phyloP scores from a whole-genome alignment of 2,329 filamentous ascomycete genomes.

The Penicillium thymicola region DNA sequence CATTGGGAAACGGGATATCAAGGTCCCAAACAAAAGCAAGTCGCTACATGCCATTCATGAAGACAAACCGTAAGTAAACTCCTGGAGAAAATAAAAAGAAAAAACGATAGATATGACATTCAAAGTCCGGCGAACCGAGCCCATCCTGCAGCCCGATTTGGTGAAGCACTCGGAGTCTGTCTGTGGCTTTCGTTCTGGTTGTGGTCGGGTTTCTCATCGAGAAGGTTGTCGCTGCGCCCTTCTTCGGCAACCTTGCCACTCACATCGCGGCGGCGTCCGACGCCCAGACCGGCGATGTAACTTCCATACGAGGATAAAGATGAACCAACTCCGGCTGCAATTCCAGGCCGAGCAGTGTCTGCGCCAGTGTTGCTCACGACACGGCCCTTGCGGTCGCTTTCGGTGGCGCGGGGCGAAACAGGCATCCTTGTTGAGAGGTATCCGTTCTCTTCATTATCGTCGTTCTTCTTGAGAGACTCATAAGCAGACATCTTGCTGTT shows the following conservation, averaged over 20 bases:
- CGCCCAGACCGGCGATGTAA: slow-evolving; percentile 44
- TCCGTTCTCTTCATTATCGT: slow-evolving; percentile 24
- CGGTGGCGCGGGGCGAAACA: slow-evolving; percentile 14
- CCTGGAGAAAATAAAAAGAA: slow-evolving; percentile 5
- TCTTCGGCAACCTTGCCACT: slow-evolving; percentile 49
- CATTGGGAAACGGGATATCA: slow-evolving; percentile 5
- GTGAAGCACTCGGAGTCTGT: slow-evolving; percentile 15
- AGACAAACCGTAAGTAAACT: slow-evolving; percentile 10
- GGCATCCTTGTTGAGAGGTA: slow-evolving; percentile 4
- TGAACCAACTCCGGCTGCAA: slow-evolving; percentile 27
- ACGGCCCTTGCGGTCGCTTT: slow-evolving; percentile 42
- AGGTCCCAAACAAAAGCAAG: slow-evolving; percentile 1
- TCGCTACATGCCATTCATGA: slow-evolving; percentile 23
- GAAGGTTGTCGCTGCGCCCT: slow-evolving; percentile 35
- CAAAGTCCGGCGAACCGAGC: slow-evolving; percentile 43
- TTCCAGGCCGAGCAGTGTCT: slow-evolving; percentile 28
- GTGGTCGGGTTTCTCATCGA: slow-evolving; percentile 12
- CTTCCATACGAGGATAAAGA: slow-evolving; percentile 40
- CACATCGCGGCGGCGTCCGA: slow-evolving; percentile 47
- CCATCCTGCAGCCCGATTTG: slow-evolving; percentile 44
- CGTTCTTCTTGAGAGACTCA: slow-evolving; percentile 33
- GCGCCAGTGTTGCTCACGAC: slow-evolving; percentile 45
- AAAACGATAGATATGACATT: slow-evolving; percentile 2
- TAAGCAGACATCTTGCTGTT: slow-evolving; percentile 35
- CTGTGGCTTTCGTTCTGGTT: slow-evolving; percentile 10